Percentiles rank a stretch among this genome's conserved stretches.
phyloP scores from a whole-genome alignment of 495 filamentous ascomycete species.

The Rusavskia elegans region DNA sequence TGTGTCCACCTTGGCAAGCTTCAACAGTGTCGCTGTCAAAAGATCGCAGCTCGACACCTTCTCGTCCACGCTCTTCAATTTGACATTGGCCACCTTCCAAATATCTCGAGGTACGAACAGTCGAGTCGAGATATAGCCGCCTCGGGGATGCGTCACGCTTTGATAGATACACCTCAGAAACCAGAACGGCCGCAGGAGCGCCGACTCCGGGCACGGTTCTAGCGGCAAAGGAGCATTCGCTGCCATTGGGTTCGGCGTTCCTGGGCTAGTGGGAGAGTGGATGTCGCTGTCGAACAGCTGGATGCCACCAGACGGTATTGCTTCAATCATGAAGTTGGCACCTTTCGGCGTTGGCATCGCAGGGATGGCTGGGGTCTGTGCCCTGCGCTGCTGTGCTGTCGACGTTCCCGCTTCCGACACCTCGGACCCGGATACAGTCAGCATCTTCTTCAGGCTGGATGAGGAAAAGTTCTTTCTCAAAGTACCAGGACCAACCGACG shows the following conservation, averaged over 20 bases:
- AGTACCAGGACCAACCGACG: conserved; percentile 33
- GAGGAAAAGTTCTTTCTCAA: conserved; percentile 70
- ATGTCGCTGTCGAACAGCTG: conserved; percentile 78
- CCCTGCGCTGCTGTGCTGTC: conserved; percentile 31
- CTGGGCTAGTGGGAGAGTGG: conserved; percentile 53
- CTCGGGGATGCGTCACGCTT: conserved; percentile 77
- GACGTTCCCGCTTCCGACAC: conserved; percentile 53
- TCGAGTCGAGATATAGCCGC: conserved; percentile 79
- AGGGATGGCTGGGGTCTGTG: conserved; percentile 34
- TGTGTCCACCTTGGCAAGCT: conserved; percentile 67
- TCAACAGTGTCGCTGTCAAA: conserved; percentile 75
- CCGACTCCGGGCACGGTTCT: conserved; percentile 81
- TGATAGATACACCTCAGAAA: conserved; percentile 87
- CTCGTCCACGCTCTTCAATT: conserved; percentile 77
- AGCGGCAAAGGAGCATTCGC: conserved; percentile 51
- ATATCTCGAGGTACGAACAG: conserved; percentile 85
- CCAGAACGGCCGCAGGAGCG: conserved; percentile 85
- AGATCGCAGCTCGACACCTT: conserved; percentile 91
- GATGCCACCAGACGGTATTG: conserved; percentile 46
- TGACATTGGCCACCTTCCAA: conserved; percentile 88
- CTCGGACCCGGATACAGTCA: conserved; percentile 62
- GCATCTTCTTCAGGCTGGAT: conserved; percentile 56
- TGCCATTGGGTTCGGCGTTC: conserved; percentile 45
- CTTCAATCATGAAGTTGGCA: conserved; percentile 35
- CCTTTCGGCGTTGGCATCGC: conserved; percentile 55